phyloP scores from a whole-genome alignment of 306 rosid species.

The peach (Prunus persica) region DNA sequence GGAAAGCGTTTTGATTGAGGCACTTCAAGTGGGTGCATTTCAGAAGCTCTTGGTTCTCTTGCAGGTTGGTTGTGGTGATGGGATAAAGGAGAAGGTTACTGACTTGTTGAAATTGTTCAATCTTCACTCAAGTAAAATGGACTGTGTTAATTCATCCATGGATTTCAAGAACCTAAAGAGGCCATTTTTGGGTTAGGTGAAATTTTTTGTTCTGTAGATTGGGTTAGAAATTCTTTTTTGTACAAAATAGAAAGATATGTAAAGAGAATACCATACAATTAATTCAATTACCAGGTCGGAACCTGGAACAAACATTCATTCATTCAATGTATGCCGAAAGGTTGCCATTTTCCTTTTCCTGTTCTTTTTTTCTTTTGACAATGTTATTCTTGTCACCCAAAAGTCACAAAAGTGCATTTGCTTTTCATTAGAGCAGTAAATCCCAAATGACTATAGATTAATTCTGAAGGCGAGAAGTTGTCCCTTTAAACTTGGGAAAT shows the following conservation, averaged over 20 bases:
- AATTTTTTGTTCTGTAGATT: slow-evolving; percentile 11
- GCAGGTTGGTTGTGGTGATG: slow-evolving; percentile 72
- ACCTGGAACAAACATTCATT: neutral
- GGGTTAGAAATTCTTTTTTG: slow-evolving; percentile 17
- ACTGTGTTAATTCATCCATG: slow-evolving; percentile 65
- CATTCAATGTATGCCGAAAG: neutral
- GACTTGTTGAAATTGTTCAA: slow-evolving; percentile 71
- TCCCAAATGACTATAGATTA: too few species aligned
- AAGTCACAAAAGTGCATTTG: too few species aligned
- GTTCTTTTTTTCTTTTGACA: too few species aligned
- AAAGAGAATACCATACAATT: neutral
- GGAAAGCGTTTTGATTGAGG: slow-evolving; percentile 45
- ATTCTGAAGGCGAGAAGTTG: too few species aligned
- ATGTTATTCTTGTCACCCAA: too few species aligned
- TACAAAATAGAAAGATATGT: slow-evolving; percentile 20
- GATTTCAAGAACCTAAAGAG: slow-evolving; percentile 66
- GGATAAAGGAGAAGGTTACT: slow-evolving; percentile 60
- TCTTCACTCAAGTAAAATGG: slow-evolving; percentile 46
- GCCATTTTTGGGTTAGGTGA: slow-evolving; percentile 42
- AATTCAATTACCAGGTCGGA: neutral
- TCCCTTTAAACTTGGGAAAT: too few species aligned
- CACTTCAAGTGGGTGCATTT: slow-evolving; percentile 65
- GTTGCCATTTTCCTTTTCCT: too few species aligned
- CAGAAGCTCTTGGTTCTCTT: slow-evolving; percentile 77
- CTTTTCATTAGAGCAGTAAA: too few species aligned